Evolutionary conservation across 257 asterid species (phyloP).

Genomic region (Petrea volubilis): DNA sequence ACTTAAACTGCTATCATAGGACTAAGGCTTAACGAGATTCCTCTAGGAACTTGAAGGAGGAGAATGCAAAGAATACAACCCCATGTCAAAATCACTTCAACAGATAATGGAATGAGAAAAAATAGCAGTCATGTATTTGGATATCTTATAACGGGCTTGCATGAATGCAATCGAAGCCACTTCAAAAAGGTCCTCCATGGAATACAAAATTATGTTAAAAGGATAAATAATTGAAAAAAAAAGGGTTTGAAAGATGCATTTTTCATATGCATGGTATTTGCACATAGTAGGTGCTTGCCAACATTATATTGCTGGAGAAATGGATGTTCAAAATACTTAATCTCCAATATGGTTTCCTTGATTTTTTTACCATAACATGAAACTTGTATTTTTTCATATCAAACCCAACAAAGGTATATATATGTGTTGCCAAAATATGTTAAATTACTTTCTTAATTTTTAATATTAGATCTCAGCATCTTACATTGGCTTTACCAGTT

Average conservation of each 20-base stretch:
- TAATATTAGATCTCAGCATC: constrained; percentile 14
- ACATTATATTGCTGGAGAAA: not conserved
- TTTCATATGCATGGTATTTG: not conserved
- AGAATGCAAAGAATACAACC: not conserved
- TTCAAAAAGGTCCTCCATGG: constrained; percentile 13
- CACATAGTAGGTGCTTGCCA: not conserved
- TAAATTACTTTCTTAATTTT: not conserved
- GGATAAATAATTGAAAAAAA: not conserved
- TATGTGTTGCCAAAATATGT: not conserved
- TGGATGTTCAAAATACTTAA: not conserved
- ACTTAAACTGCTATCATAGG: not conserved
- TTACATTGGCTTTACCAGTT: not conserved
- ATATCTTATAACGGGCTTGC: constrained; percentile 6
- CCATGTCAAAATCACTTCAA: not conserved
- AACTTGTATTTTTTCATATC: not conserved
- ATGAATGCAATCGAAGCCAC: not conserved
- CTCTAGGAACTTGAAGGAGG: not conserved
- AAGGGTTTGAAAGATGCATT: not conserved
- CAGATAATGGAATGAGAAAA: constrained; percentile 8
- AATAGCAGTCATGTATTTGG: not conserved
- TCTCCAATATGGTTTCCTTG: not conserved
- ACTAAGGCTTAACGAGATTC: constrained; percentile 1
- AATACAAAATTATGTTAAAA: not conserved
- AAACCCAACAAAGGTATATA: not conserved
- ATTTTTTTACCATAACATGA: not conserved